Evolutionary conservation across 2,329 filamentous ascomycete species (phyloP), one percentile per base, ranked within the genome.

Genomic region (Pseudogymnoascus sp.): DNA sequence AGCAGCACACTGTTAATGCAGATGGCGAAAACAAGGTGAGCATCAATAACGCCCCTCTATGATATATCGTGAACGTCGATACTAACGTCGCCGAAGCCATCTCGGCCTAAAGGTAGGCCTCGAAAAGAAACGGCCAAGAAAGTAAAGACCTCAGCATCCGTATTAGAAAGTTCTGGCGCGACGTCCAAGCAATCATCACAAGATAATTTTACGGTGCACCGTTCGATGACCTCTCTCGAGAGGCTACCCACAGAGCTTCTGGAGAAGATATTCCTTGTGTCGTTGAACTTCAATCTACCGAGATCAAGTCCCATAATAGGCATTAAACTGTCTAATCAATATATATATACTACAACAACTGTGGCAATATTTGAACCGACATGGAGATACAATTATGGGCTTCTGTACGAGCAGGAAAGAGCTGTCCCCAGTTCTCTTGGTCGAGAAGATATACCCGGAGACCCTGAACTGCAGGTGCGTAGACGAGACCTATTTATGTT

Each of bases 171-270:
- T 2, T 35, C 8, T 26, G 59, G 24, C 14, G 22, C 59, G 46
- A 62, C 56, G 22, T 6, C 28, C 1, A 68, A 66, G 43, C 64
- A 65, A 26, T 65, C 65, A 24, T 64, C 64, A 6, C 37, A 70
- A 12, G 70, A 70, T 59, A 70, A 69, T 33, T 62, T 72, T 12
- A 72, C 72, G 50, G 69, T 70, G 31, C 68, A 56, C 31, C 64
- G 64, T 6, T 70, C 70, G 53, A 72, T 71, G 69, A 70, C 70
- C 2, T 33, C 22, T 6, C 65, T 74, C 3, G 72, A 74, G 61
- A 70, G 63, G 31, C 65, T 73, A 6, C 72, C 72, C 2, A 67
- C 64, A 0, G 72, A 74, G 61, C 59, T 74, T 6, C 62, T 74
- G 2, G 68, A 72, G 60, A 65, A 60, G 7, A 68, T 74, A 28